A percentile compares a stretch with the other conserved stretches of the same genome.
Evolutionary conservation across 768 basidiomycete species (phyloP).

Genomic region (Russula emetica): DNA sequence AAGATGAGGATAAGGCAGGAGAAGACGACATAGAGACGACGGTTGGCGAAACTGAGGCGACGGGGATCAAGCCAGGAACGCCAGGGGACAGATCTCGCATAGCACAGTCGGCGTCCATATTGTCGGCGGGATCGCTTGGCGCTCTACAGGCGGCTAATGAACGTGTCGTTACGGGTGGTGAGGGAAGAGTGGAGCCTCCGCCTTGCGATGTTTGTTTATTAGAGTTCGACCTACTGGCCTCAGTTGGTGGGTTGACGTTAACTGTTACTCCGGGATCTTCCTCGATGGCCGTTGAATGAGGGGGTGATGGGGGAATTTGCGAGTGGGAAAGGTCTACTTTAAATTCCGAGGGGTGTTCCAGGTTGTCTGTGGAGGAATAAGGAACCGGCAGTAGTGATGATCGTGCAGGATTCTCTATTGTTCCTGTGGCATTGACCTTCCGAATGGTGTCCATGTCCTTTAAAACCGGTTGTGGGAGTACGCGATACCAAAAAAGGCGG

Average conservation of each 20-base stretch:
- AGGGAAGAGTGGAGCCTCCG: neutral
- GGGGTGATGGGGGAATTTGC: neutral
- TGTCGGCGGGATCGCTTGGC: neutral
- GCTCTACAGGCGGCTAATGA: neutral
- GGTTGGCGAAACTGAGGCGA: neutral
- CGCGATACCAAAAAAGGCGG: slow-evolving; percentile 26
- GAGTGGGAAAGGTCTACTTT: neutral
- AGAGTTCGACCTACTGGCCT: neutral
- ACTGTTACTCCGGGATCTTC: neutral
- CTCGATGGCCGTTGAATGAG: neutral
- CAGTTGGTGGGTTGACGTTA: neutral
- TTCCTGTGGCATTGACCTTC: slow-evolving; percentile 6
- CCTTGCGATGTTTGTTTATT: neutral
- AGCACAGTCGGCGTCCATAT: neutral
- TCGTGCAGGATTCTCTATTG: slow-evolving; percentile 10
- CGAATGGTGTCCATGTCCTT: neutral
- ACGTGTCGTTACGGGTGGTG: neutral
- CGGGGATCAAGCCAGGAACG: neutral
- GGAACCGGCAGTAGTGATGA: neutral
- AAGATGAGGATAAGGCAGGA: neutral
- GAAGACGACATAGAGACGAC: neutral
- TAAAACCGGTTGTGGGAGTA: neutral
- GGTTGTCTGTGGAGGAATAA: slow-evolving; percentile 1
- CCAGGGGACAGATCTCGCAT: neutral
- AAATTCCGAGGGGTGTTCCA: neutral